These are phyloP conservation scores for Aspergillus ostianus DNA, from an alignment of 495 filamentous ascomycete species.

Conservation along the genomic window DNA sequence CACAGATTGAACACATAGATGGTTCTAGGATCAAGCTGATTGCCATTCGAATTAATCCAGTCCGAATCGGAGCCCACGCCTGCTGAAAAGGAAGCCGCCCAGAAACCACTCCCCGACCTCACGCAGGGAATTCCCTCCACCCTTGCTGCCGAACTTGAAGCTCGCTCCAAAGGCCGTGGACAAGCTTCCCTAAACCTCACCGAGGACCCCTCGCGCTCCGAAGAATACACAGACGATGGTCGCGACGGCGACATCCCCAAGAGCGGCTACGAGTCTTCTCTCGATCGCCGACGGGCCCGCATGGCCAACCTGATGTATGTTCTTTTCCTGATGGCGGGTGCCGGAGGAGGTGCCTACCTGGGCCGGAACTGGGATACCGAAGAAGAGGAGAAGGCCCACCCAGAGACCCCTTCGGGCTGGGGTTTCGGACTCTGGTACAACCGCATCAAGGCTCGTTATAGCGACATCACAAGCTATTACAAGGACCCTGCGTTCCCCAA, in stretches of 20 bases:
- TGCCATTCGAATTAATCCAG: slow-evolving; percentile 19
- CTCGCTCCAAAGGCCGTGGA: slow-evolving; percentile 44
- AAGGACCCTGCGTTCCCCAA: slow-evolving; percentile 95
- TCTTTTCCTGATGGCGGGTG: slow-evolving; percentile 44
- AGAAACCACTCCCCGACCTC: slow-evolving; percentile 73
- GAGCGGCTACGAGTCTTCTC: slow-evolving; percentile 84
- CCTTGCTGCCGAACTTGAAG: slow-evolving; percentile 66
- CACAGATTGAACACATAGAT: slow-evolving; percentile 20
- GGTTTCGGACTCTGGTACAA: slow-evolving; percentile 72
- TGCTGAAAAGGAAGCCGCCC: slow-evolving; percentile 24
- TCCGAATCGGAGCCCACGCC: slow-evolving; percentile 29
- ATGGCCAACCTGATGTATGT: slow-evolving; percentile 68
- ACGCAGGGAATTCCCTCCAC: slow-evolving; percentile 91
- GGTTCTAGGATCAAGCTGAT: slow-evolving; percentile 12
- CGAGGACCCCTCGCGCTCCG: slow-evolving; percentile 52
- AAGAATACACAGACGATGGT: slow-evolving; percentile 48
- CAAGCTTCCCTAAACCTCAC: slow-evolving; percentile 53
- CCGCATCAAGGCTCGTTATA: slow-evolving; percentile 69
- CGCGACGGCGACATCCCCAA: slow-evolving; percentile 65
- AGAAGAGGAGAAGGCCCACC: slow-evolving; percentile 61
- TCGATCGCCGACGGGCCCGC: slow-evolving; percentile 72
- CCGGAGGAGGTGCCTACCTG: slow-evolving; percentile 62
- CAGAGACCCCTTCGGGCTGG: slow-evolving; percentile 71
- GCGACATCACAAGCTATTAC: slow-evolving; percentile 81
- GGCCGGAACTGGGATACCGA: slow-evolving; percentile 85